Conservation (phyloP, 1,139 yeast genomes). For the Hansenula lynferdii region DNA sequence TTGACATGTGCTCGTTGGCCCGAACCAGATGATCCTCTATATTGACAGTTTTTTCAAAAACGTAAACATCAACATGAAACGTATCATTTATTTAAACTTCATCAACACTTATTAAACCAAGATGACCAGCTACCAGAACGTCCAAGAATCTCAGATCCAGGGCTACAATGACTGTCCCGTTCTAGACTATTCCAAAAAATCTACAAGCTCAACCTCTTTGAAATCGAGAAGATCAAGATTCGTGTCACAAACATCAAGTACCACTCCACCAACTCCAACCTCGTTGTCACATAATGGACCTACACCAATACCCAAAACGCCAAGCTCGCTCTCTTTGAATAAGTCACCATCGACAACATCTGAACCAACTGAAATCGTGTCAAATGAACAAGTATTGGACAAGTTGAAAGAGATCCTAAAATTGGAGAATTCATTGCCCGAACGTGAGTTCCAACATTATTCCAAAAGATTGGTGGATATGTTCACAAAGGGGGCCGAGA, state of each 20-base stretch:
- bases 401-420: slow-evolving; percentile 14
- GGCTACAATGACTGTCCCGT: slow-evolving; percentile 25
- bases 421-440: slow-evolving; percentile 24
- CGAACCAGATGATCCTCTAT: no score
- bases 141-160: slow-evolving; percentile 20
- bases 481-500: not conserved
- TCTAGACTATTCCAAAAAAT: slow-evolving; percentile 7
- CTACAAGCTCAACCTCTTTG: slow-evolving; percentile 4
- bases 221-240: slow-evolving; percentile 4
- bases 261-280: no score
- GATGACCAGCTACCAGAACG: slow-evolving; percentile 22
- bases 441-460: slow-evolving; percentile 35
- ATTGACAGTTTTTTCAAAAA: no score
- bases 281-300: not conserved
- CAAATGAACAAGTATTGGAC: not conserved
- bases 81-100: no score
- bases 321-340: not conserved
- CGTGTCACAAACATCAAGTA: slow-evolving; percentile 1
- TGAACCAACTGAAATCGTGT: no score
- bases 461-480: not conserved
- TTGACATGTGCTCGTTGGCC: no score
- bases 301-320: not conserved
- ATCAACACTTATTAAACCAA: no score
- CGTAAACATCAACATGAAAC: no score
- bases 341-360: not conserved